phyloP scores from a whole-genome alignment of 805 yeast genomes.

The Candida broadrunensis region DNA sequence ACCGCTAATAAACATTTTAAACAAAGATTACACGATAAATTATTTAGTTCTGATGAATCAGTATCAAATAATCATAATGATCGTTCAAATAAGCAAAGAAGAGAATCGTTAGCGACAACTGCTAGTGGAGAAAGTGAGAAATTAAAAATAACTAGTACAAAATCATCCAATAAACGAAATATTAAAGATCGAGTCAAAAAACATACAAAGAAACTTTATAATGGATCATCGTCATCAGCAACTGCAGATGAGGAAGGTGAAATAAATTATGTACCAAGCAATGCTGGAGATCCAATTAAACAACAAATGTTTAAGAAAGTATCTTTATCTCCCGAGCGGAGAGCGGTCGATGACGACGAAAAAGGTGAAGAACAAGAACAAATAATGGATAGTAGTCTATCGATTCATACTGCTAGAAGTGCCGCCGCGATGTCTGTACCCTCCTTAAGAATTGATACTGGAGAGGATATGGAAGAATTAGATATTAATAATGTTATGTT shows the following conservation, averaged over 20 bases:
- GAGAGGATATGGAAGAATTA: background rate
- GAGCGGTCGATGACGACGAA: background rate
- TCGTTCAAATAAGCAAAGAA: slow-evolving; percentile 3
- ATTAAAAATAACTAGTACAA: slow-evolving; percentile 2
- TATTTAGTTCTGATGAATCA: slow-evolving; percentile 22
- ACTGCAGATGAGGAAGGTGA: slow-evolving; percentile 1
- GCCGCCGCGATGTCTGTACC: background rate
- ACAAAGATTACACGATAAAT: slow-evolving; percentile 28
- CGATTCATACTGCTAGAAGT: background rate
- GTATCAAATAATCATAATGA: background rate
- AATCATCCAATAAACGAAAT: slow-evolving; percentile 4
- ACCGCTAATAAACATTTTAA: slow-evolving; percentile 1
- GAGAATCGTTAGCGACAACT: slow-evolving; percentile 7
- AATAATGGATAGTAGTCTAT: background rate
- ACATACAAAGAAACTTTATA: slow-evolving; percentile 7
- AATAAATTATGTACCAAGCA: background rate
- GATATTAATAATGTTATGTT: background rate
- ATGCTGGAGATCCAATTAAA: background rate
- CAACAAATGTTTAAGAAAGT: slow-evolving; percentile 4
- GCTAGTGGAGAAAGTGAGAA: slow-evolving; percentile 9
- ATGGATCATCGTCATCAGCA: slow-evolving; percentile 3
- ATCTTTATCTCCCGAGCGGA: slow-evolving; percentile 1
- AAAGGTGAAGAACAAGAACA: background rate
- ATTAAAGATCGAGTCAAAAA: slow-evolving; percentile 9
- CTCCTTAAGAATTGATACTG: background rate